Evolutionary conservation across 1,139 yeast genomes (phyloP).

Genomic region (Oligophagozyma castellii): DNA sequence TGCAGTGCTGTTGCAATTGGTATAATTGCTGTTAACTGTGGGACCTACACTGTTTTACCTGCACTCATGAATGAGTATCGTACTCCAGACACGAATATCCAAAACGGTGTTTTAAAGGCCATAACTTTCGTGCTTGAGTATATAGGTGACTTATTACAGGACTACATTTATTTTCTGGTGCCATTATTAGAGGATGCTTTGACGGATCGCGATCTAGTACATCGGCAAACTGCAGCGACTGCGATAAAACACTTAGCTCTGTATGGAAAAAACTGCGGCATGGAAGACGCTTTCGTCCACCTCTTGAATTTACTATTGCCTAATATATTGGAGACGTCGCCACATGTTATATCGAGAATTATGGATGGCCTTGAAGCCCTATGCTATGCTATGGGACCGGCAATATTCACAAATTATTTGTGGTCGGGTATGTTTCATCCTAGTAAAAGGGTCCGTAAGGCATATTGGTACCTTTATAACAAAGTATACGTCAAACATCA

Average conservation of each 20-base stretch:
- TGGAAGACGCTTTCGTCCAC: conserved; percentile 66
- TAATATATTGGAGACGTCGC: conserved; percentile 82
- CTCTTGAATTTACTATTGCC: conserved; percentile 66
- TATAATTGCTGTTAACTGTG: conserved; percentile 86
- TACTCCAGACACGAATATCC: conserved; percentile 86
- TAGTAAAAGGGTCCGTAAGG: conserved; percentile 69
- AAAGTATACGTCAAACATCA: conserved; percentile 58
- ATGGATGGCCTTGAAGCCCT: conserved; percentile 71
- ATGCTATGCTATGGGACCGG: conserved; percentile 62
- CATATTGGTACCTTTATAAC: conserved; percentile 82
- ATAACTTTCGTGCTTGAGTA: conserved; percentile 90
- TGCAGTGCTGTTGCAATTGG: conserved; percentile 98
- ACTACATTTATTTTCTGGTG: conserved; percentile 68
- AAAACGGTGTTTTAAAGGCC: conserved; percentile 89
- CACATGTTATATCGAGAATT: conserved; percentile 79
- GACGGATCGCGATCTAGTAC: conserved; percentile 83
- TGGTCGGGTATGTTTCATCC: conserved; percentile 93
- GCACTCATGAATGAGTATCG: conserved; percentile 93
- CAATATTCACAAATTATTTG: conserved; percentile 57
- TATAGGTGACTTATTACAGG: conserved; percentile 69
- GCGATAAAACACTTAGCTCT: conserved; percentile 74
- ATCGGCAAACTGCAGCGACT: conserved; percentile 90
- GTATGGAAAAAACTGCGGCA: conserved; percentile 62
- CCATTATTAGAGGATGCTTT: conserved; percentile 84
- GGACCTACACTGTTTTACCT: conserved; percentile 91